These are phyloP conservation scores for Neoboletus subvelutipes DNA, from an alignment of 768 basidiomycete species.

Conservation along the genomic window DNA sequence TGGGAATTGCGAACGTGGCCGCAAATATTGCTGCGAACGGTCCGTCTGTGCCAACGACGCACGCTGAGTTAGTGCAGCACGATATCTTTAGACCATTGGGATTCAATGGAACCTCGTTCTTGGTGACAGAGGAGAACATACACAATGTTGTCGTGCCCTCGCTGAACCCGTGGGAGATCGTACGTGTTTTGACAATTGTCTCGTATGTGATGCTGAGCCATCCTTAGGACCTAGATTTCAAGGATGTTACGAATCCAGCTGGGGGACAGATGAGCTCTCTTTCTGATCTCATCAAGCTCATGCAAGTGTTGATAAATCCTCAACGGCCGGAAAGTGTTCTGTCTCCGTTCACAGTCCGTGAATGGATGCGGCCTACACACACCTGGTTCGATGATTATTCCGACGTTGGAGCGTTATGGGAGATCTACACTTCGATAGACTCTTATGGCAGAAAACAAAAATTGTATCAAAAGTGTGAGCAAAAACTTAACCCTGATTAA, in stretches of 20 bases:
- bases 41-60: slow-evolving; percentile 27
- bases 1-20: slow-evolving; percentile 38
- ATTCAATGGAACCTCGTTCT: slow-evolving; percentile 44
- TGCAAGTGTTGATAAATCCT: slow-evolving; percentile 48
- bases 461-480: slow-evolving; percentile 20
- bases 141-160: slow-evolving; percentile 42
- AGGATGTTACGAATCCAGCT: slow-evolving; percentile 41
- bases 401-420: slow-evolving; percentile 45
- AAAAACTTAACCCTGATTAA: neutral
- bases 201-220: neutral
- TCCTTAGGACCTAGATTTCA: slow-evolving; percentile 39
- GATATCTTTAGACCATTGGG: slow-evolving; percentile 52
- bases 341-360: slow-evolving; percentile 35
- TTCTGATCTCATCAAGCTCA: slow-evolving; percentile 42
- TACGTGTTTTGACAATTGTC: slow-evolving; percentile 17
- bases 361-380: slow-evolving; percentile 43
- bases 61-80: slow-evolving; percentile 44
- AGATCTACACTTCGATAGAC: slow-evolving; percentile 35
- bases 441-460: slow-evolving; percentile 36
- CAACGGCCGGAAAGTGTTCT: slow-evolving; percentile 33
- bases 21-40: slow-evolving; percentile 27
- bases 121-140: slow-evolving; percentile 36
- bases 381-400: slow-evolving; percentile 39
- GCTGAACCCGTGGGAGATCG: slow-evolving; percentile 35
- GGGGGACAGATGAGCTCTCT: slow-evolving; percentile 55